phyloP scores from a whole-genome alignment of 495 filamentous ascomycete species.

The Corynascus novoguineensis region DNA sequence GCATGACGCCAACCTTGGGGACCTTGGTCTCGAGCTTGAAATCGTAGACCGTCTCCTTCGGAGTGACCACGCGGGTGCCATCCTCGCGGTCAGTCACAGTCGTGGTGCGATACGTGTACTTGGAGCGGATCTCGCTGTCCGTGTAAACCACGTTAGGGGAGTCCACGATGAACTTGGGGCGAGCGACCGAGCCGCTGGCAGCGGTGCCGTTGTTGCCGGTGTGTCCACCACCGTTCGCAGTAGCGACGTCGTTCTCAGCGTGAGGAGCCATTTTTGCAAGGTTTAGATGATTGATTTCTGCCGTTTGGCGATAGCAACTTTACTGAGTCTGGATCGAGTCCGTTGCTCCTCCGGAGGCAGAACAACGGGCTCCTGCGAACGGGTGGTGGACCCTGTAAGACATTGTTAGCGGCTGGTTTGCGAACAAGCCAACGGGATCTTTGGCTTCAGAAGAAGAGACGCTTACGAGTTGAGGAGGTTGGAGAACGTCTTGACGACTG shows the following conservation, averaged over 20 bases:
- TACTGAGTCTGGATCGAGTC: slow-evolving; percentile 63
- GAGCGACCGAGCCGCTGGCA: slow-evolving; percentile 31
- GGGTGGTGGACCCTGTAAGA: slow-evolving; percentile 78
- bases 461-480: slow-evolving; percentile 83
- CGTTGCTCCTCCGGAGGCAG: slow-evolving; percentile 83
- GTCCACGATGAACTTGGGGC: slow-evolving; percentile 73
- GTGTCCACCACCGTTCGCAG: slow-evolving; percentile 70
- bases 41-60: slow-evolving; percentile 86
- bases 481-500: slow-evolving; percentile 80
- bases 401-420: slow-evolving; percentile 11
- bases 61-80: slow-evolving; percentile 76
- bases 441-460: background rate
- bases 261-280: slow-evolving; percentile 78
- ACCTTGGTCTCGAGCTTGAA: slow-evolving; percentile 96
- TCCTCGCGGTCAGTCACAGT: slow-evolving; percentile 63
- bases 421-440: background rate
- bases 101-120: slow-evolving; percentile 95
- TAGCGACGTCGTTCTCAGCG: slow-evolving; percentile 67
- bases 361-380: slow-evolving; percentile 94
- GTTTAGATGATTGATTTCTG: slow-evolving; percentile 7
- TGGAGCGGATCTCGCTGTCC: slow-evolving; percentile 79
- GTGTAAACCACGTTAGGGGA: slow-evolving; percentile 93
- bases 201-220: slow-evolving; percentile 55
- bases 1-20: slow-evolving; percentile 92
- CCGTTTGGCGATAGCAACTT: slow-evolving; percentile 24